phyloP scores from a whole-genome alignment of 2,329 filamentous ascomycete genomes.

The Fusarium haematococcum region DNA sequence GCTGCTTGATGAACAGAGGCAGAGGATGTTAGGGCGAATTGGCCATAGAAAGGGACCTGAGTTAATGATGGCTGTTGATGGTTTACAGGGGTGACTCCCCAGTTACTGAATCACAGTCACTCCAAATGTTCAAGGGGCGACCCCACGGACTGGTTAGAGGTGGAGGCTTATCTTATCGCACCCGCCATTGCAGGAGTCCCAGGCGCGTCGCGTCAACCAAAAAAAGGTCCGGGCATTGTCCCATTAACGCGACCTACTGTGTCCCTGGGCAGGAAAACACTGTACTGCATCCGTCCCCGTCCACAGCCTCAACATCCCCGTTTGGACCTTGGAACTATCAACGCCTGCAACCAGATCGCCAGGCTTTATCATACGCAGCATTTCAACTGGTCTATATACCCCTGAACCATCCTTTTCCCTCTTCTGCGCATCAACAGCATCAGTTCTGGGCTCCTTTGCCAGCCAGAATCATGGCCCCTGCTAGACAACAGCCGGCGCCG shows the following conservation, averaged over 20 bases:
- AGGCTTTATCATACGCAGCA: neutral
- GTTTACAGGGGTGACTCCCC: neutral
- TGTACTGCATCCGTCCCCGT: constrained; percentile 22
- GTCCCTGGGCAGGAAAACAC: constrained; percentile 25
- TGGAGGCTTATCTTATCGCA: constrained; percentile 35
- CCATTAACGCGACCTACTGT: constrained; percentile 32
- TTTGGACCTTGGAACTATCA: constrained; percentile 22
- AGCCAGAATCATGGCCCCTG: constrained; percentile 53
- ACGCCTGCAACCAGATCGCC: constrained; percentile 4
- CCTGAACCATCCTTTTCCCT: neutral
- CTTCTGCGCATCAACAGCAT: constrained; percentile 20
- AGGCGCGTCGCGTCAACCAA: constrained; percentile 29
- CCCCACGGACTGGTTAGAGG: neutral
- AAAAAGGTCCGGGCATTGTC: constrained; percentile 1
- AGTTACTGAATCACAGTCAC: neutral
- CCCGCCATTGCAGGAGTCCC: neutral
- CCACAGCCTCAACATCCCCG: constrained; percentile 14
- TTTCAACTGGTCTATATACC: constrained; percentile 2
- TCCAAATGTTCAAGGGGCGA: neutral
- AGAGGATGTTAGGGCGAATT: neutral
- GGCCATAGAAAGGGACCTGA: neutral
- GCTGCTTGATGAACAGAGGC: neutral
- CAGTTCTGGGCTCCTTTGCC: constrained; percentile 23
- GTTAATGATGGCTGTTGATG: neutral
- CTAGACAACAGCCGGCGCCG: constrained; percentile 57